Base-by-base conservation (phyloP, 371 early-diverging fungal genomes). In the Mucor ambiguus region DNA sequence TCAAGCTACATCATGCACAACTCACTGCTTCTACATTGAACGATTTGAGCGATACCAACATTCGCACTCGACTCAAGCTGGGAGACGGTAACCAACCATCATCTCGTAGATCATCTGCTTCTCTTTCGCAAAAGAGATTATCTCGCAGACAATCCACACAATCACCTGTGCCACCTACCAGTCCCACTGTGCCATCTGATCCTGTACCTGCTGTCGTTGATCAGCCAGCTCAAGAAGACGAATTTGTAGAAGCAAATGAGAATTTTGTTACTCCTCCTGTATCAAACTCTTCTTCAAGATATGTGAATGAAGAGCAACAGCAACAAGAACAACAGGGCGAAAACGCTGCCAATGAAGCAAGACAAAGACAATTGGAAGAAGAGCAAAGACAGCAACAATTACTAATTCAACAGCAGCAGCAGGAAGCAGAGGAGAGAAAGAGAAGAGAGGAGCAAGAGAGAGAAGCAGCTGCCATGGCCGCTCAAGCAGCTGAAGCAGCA, bases 1-100 rank as follows among this genome's bases (percentile, higher is more conserved):
- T 90, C 63, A 84, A 89, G 68, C 70, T 78, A 41, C 75, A 78
- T 48, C 69, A 83, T 74, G 83, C 81, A 33, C 84, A 81, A 56
- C 63, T 86, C 58, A 84, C 83, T 28, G 81, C 82, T 5, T 81
- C 86, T 11, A 81, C 68, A 11, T 24, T 72, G 24, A 73, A 67
- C 52, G 80, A 82, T 55, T 61, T 81, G 26, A 79, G 74, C 41
- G 83, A 83, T 20, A 61, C 67, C 18, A 77, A 76, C 49, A 72
- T 82, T 22, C 74, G 76, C 30, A 73, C 77, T n/a, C 60, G 78
- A 63, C 69, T 79, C 43, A 80, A 82, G 58, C 58, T 82, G 35
- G 74, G 76, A n/a, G 80, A 72, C 44, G 43, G 71, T 35, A 72
- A 73, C 2, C 75, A 72, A 44, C 49, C 73, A 7, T 68, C 72